Evolutionary conservation across 192 early-diverging fungal species (phyloP).

Genomic region (Obelidium mucronatum): DNA sequence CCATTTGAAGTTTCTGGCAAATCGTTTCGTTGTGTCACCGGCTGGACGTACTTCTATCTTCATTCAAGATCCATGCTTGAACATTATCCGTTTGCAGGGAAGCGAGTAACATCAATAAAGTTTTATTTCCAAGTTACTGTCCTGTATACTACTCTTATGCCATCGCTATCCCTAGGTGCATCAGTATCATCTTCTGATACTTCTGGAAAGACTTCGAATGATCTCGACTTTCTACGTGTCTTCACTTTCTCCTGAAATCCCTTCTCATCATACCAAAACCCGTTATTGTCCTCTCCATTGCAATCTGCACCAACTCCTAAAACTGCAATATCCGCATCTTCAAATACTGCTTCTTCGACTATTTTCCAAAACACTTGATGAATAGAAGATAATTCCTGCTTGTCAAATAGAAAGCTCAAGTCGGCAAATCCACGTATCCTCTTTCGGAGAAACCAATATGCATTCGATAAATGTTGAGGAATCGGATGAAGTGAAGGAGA

Average conservation of each 20-base stretch:
- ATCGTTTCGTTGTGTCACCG: neutral
- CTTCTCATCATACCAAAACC: neutral
- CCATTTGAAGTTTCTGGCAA: neutral
- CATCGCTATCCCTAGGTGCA: constrained; percentile 6
- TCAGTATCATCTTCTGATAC: constrained; percentile 23
- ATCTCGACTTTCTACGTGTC: neutral
- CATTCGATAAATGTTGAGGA: constrained; percentile 6
- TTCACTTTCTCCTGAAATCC: neutral
- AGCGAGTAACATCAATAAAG: too few species aligned
- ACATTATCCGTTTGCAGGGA: constrained; percentile 13
- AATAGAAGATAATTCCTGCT: neutral
- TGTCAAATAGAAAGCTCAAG: neutral
- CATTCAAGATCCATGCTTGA: constrained; percentile 5
- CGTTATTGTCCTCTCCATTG: neutral
- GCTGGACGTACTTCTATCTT: neutral
- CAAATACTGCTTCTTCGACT: constrained; percentile 19
- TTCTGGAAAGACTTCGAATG: neutral
- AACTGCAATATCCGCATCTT: constrained; percentile 20
- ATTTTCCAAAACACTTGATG: constrained; percentile 17
- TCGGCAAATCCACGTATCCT: constrained; percentile 9
- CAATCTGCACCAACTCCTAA: constrained; percentile 5
- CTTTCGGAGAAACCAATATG: constrained; percentile 14
- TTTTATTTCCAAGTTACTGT: constrained; percentile 24
- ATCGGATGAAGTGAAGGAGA: neutral
- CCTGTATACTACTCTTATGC: constrained; percentile 9